phyloP scores from a whole-genome alignment of 257 asterid genomes.

The Gentiana straminea region DNA sequence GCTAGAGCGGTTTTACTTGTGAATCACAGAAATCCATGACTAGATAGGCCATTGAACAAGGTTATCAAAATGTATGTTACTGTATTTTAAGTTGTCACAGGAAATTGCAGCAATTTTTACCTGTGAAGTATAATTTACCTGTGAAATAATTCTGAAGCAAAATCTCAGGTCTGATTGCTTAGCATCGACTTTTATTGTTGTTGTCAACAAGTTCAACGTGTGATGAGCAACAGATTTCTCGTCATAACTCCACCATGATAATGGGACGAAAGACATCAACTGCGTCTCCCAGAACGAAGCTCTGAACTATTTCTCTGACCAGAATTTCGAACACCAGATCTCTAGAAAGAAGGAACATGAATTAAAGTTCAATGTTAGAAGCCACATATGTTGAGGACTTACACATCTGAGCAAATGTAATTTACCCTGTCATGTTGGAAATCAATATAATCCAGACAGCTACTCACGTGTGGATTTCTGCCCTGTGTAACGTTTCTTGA shows the following conservation, averaged over 20 bases:
- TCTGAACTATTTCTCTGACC: slow-evolving; percentile 97
- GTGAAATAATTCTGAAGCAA: slow-evolving; percentile 97
- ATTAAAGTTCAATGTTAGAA: slow-evolving; percentile 4
- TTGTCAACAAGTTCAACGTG: slow-evolving; percentile 91
- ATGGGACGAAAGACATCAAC: slow-evolving; percentile 98
- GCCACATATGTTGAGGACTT: background rate
- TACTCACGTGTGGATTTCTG: slow-evolving; percentile 94
- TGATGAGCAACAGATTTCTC: slow-evolving; percentile 99
- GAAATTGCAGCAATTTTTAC: slow-evolving; percentile 20
- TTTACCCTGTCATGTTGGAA: background rate
- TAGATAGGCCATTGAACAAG: no score
- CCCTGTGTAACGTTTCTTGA: slow-evolving; percentile 96
- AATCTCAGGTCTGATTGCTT: slow-evolving; percentile 98
- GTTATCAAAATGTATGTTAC: background rate
- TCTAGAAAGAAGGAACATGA: slow-evolving; percentile 25
- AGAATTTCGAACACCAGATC: slow-evolving; percentile 74
- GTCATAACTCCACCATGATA: slow-evolving; percentile 97
- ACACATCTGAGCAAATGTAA: slow-evolving; percentile 1
- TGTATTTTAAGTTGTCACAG: background rate
- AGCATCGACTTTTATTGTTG: slow-evolving; percentile 93
- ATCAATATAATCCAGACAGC: slow-evolving; percentile 12
- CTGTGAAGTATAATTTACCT: slow-evolving; percentile 95
- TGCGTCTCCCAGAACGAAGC: slow-evolving; percentile 88
- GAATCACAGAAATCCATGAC: no score
- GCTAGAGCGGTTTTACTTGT: no score